These are phyloP conservation scores for Triadica sebifera DNA, from an alignment of 345 rosid species.

Conservation along the genomic window DNA sequence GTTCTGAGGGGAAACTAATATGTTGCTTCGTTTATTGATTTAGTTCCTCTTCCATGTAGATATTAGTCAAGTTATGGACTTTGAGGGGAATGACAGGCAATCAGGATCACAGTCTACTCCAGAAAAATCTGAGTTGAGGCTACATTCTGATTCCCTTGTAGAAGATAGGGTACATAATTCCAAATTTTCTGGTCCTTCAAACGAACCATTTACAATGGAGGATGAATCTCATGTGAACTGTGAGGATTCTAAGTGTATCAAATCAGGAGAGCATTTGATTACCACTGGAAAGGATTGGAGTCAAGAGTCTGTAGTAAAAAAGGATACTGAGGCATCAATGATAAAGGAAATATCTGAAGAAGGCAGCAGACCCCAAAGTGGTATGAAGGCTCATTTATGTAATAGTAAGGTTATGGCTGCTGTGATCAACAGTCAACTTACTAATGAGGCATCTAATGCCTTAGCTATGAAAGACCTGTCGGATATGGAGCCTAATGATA, in stretches of 20 bases:
- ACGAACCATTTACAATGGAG: conserved; percentile 25
- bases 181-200: conserved; percentile 22
- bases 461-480: conserved; percentile 4
- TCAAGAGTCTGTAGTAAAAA: conserved; percentile 24
- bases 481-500: conserved; percentile 22
- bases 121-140: conserved; percentile 17
- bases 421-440: conserved; percentile 17
- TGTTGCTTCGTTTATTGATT: conserved; percentile 26
- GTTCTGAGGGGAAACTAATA: conserved; percentile 17
- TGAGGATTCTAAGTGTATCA: conserved; percentile 25
- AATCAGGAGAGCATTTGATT: conserved; percentile 22
- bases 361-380: conserved; percentile 12
- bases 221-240: conserved; percentile 18
- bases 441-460: conserved; percentile 22
- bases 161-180: conserved; percentile 16
- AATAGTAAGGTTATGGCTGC: conserved; percentile 22
- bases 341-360: conserved; percentile 17
- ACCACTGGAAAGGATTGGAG: conserved; percentile 19
- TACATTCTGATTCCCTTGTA: conserved; percentile 16
- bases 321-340: conserved; percentile 4
- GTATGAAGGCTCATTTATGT: conserved; percentile 17
- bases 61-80: conserved; percentile 33
- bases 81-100: conserved; percentile 19
- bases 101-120: conserved; percentile 25
- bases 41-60: conserved; percentile 49